Evolutionary conservation across 2,329 filamentous ascomycete genomes (phyloP), one percentile per base, ranked within the genome.

Genomic region (Nigrograna mackinnonii): DNA sequence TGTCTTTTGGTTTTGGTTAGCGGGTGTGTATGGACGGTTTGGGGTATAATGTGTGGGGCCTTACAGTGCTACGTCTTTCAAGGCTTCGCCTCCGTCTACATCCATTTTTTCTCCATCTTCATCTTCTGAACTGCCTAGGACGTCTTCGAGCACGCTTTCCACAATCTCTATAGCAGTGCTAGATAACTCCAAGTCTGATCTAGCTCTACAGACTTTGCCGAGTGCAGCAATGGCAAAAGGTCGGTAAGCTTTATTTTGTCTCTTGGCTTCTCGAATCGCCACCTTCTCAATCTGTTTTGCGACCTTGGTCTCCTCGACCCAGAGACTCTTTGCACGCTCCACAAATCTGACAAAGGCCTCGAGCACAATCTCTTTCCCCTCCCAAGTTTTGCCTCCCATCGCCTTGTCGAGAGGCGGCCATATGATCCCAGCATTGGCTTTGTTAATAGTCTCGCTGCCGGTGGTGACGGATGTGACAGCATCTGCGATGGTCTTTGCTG

Each of bases 391-490:
- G 11, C 95, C 83, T 2, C 83, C 81, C 30, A 97, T 71, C 1
- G 89, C 84, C 59, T 87, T 89, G 50, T 96, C 89, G 35, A 96
- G 77, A 2, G 86, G 80, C 0, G 89, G 89, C 92, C 92, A 99
- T 17, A 96, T 74, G 13, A 73, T 72, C 52, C 78, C 74, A 14
- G 88, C 75, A 30, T 84, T 82, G 3, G 75, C 60, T 14, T 79
- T 75, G 47, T 79, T 82, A 39, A 89, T 82, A 32, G 82, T 77
- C 0, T 79, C 81, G 4, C 64, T 50, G 51, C 50, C 82, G 11
- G 66, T 54, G 4, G 76, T 75, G 19, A 91, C 79, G 1, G 86
- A 83, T 16, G 77, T 77, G 11, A 90, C 79, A 41, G 86, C 82
- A 34, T 88, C 86, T 1, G 89, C 89, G 7, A 92, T 80, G 0